A percentile compares a stretch with the other conserved stretches of the same genome.
Conservation (phyloP, 1,284 basidiomycete species). For the Boletus albobrunnescens region DNA sequence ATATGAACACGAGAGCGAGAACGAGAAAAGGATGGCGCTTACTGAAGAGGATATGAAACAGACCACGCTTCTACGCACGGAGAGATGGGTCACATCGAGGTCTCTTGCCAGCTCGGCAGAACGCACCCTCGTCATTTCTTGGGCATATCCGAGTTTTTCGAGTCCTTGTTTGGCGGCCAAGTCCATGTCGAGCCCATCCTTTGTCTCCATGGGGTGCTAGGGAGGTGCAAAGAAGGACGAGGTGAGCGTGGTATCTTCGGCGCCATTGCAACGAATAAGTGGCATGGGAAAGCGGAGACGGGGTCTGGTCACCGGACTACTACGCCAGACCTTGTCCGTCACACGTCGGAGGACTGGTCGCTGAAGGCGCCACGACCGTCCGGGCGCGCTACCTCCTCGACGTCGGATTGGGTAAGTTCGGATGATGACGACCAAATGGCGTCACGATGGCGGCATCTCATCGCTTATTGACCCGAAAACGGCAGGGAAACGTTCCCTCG, state of each 20-base stretch:
- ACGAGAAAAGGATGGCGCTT: constrained; percentile 16
- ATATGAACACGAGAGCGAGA: constrained; percentile 1
- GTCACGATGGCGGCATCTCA: not conserved
- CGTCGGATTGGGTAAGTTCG: too few relatives aligned
- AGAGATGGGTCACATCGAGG: too few relatives aligned
- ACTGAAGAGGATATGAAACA: constrained; percentile 49
- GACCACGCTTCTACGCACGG: constrained; percentile 46
- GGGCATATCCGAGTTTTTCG: constrained; percentile 46
- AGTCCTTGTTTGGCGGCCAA: constrained; percentile 33
- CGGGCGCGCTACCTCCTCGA: too few relatives aligned
- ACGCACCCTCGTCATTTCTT: constrained; percentile 47
- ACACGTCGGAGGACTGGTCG: too few relatives aligned
- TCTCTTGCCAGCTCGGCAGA: too few relatives aligned
- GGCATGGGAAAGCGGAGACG: constrained; percentile 5
- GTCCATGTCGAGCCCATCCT: constrained; percentile 18
- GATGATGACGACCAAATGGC: too few relatives aligned
- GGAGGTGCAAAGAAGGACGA: not conserved
- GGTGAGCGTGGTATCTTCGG: constrained; percentile 2
- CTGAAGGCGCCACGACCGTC: too few relatives aligned
- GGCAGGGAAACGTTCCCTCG: too few relatives aligned
- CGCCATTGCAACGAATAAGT: too few relatives aligned
- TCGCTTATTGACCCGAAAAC: too few relatives aligned
- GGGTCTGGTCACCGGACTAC: too few relatives aligned
- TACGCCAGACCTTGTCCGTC: too few relatives aligned
- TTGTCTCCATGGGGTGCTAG: constrained; percentile 9